These are phyloP conservation scores for Colletotrichum tanaceti DNA, from an alignment of 2,329 filamentous ascomycete genomes.

Conservation along the genomic window DNA sequence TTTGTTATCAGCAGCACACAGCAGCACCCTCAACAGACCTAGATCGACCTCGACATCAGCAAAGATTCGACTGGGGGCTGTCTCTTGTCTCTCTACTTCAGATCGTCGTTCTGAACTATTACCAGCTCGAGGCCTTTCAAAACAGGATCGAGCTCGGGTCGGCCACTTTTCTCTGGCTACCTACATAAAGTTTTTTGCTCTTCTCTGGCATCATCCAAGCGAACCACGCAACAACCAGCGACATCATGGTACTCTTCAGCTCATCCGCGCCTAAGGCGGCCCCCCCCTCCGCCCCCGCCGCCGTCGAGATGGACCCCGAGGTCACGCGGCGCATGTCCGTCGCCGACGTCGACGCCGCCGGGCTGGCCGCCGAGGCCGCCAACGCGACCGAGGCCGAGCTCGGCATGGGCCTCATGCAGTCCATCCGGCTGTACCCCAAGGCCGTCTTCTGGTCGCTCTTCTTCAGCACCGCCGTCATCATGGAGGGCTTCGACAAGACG, in stretches of 20 bases:
- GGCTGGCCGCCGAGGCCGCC: conserved; percentile 46
- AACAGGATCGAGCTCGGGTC: not conserved
- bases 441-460: conserved; percentile 57
- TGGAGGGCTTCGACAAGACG: conserved; percentile 48
- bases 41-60: not conserved
- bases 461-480: conserved; percentile 56
- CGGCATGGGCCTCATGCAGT: conserved; percentile 50
- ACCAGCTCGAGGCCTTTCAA: not conserved
- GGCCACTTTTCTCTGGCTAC: not conserved
- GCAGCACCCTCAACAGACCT: not conserved
- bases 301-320: conserved; percentile 25
- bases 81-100: not conserved
- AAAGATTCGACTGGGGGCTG: not conserved
- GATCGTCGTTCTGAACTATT: not conserved
- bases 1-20: not conserved
- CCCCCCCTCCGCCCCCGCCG: not conserved
- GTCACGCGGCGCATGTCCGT: conserved; percentile 17
- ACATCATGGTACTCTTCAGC: conserved; percentile 16
- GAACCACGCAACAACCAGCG: not conserved
- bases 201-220: not conserved
- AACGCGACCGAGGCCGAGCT: conserved; percentile 56
- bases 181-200: no score
- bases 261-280: conserved; percentile 20
- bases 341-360: conserved; percentile 13
- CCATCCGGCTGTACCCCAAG: conserved; percentile 57